phyloP scores from a whole-genome alignment of 73 alveolate genomes.

The Paramecium caudatum region DNA sequence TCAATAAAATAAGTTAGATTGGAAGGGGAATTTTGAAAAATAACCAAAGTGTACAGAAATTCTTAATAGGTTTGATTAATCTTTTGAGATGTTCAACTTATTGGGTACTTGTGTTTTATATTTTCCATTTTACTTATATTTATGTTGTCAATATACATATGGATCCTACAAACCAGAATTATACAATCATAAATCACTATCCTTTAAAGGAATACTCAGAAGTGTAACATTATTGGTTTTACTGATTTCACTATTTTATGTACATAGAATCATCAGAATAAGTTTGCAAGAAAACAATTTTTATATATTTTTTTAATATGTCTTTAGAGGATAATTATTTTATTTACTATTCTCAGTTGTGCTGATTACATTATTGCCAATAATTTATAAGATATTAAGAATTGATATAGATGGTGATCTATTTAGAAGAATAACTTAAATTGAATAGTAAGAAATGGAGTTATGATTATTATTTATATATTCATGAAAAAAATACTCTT shows the following conservation, averaged over 20 bases:
- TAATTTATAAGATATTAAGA: constrained; percentile 6
- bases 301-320: not conserved
- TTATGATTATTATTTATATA: constrained; percentile 36
- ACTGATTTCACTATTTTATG: not conserved
- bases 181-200: not conserved
- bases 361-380: constrained; percentile 2
- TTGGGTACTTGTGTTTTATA: not conserved
- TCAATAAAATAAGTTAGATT: not conserved
- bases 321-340: constrained; percentile 5
- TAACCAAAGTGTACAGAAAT: not conserved
- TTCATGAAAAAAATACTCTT: too few species aligned
- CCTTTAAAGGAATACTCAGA: constrained; percentile 1
- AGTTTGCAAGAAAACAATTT: not conserved
- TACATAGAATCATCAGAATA: not conserved
- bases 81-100: not conserved
- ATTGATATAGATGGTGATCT: constrained; percentile 39
- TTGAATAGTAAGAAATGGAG: constrained; percentile 61
- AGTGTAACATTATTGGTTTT: not conserved
- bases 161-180: constrained; percentile 45
- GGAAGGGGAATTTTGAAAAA: not conserved
- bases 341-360: not conserved
- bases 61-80: not conserved
- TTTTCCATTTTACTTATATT: constrained; percentile 51
- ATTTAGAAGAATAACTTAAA: constrained; percentile 32
- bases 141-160: not conserved